Evolutionary conservation across 176 grass and related monocot genomes (phyloP).

Genomic region (Ananas comosus): DNA sequence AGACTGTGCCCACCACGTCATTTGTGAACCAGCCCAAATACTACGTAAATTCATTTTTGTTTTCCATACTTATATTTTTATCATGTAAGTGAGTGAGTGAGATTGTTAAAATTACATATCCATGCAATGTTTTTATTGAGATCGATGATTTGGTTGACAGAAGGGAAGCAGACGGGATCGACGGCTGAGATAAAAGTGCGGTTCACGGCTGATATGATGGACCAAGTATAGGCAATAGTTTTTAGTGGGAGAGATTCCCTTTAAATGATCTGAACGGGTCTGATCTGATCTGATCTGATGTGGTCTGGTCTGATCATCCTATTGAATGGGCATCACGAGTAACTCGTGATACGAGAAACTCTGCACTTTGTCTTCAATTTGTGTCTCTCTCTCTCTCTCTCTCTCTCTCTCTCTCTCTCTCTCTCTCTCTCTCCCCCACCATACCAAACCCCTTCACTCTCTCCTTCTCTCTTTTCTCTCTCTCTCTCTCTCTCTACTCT

Average conservation of each 20-base stretch:
- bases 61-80: no score
- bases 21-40: no score
- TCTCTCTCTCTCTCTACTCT: background rate
- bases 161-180: no score
- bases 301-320: background rate
- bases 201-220: no score
- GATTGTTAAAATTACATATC: no score
- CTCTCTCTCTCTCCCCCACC: background rate
- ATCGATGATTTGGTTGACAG: no score
- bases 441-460: background rate
- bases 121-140: no score
- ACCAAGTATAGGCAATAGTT: no score
- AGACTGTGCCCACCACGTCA: no score
- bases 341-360: slow-evolving; percentile 16
- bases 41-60: no score
- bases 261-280: background rate
- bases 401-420: background rate
- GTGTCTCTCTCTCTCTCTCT: background rate
- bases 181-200: no score
- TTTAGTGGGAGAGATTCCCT: background rate
- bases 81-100: no score
- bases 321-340: slow-evolving; percentile 11
- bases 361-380: background rate
- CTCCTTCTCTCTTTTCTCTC: background rate
- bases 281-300: background rate